Percentiles rank a stretch among this genome's conserved stretches.
Conservation (phyloP, 257 asterid species). For the Gentiana straminea region DNA sequence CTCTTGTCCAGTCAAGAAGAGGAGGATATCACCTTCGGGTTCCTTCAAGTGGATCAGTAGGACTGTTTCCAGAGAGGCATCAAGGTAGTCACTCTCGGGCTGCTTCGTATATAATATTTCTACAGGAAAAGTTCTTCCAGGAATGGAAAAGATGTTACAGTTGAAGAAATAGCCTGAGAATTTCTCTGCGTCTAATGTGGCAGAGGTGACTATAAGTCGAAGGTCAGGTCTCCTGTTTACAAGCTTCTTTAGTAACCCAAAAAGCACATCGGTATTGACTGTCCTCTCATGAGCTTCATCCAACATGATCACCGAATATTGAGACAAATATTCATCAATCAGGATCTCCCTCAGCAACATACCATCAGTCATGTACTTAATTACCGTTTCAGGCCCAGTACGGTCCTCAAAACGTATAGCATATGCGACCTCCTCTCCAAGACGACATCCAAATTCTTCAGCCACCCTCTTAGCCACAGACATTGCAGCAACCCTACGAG, state of each 20-base stretch:
- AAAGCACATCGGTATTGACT: conserved; percentile 75
- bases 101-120: conserved; percentile 86
- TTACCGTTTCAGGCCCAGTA: conserved; percentile 91
- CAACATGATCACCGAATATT: conserved; percentile 86
- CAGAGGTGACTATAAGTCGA: conserved; percentile 86
- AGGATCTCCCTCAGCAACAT: conserved; percentile 92
- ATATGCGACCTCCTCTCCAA: conserved; percentile 94
- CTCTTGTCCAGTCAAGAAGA: conserved; percentile 93
- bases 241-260: conserved; percentile 70
- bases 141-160: conserved; percentile 92
- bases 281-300: conserved; percentile 98
- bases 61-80: conserved; percentile 78
- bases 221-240: conserved; percentile 77
- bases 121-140: conserved; percentile 91
- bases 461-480: conserved; percentile 97
- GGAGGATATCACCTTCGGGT: conserved; percentile 93
- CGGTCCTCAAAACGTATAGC: conserved; percentile 95
- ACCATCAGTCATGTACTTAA: conserved; percentile 97
- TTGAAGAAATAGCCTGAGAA: conserved; percentile 86
- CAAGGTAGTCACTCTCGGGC: conserved; percentile 93
- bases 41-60: conserved; percentile 88
- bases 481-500: conserved; percentile 97
- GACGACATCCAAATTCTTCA: conserved; percentile 92
- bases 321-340: conserved; percentile 69
- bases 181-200: conserved; percentile 92